phyloP scores from a whole-genome alignment of 495 filamentous ascomycete genomes.

The Aspergillus sclerotiicarbonarius region DNA sequence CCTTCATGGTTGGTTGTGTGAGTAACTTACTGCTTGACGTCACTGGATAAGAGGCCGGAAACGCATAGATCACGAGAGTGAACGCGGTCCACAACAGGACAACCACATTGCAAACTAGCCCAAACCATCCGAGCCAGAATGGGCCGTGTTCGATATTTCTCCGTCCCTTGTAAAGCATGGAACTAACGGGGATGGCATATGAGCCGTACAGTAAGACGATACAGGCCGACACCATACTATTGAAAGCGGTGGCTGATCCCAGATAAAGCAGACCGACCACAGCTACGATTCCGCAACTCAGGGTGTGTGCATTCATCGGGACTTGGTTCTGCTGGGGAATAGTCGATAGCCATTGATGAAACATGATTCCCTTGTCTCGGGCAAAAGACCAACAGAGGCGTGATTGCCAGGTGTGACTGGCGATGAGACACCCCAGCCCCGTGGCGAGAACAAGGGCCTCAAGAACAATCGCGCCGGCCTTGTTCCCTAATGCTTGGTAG shows the following conservation, averaged over 20 bases:
- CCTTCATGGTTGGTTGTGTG: not conserved
- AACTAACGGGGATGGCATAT: constrained; percentile 45
- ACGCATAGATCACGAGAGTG: constrained; percentile 49
- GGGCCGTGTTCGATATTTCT: constrained; percentile 47
- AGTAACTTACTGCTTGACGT: constrained; percentile 7
- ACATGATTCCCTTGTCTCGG: constrained; percentile 29
- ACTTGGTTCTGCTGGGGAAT: constrained; percentile 17
- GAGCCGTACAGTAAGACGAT: constrained; percentile 51
- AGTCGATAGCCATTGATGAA: constrained; percentile 11
- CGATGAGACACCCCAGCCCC: constrained; percentile 25
- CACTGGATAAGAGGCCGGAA: constrained; percentile 44
- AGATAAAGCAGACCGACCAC: constrained; percentile 51
- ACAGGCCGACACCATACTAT: constrained; percentile 48
- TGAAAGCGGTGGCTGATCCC: constrained; percentile 46
- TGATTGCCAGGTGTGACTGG: constrained; percentile 37
- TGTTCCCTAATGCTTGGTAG: constrained; percentile 25
- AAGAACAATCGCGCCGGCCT: constrained; percentile 25
- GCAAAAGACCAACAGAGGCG: constrained; percentile 43
- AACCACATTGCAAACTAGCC: constrained; percentile 39
- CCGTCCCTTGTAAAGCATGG: constrained; percentile 44
- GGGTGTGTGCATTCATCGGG: constrained; percentile 41
- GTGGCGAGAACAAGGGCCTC: constrained; percentile 24
- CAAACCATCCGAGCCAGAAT: constrained; percentile 46
- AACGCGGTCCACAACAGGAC: constrained; percentile 45
- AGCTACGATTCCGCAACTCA: constrained; percentile 44